phyloP scores from a whole-genome alignment of 768 basidiomycete species.

The Vararia minispora region DNA sequence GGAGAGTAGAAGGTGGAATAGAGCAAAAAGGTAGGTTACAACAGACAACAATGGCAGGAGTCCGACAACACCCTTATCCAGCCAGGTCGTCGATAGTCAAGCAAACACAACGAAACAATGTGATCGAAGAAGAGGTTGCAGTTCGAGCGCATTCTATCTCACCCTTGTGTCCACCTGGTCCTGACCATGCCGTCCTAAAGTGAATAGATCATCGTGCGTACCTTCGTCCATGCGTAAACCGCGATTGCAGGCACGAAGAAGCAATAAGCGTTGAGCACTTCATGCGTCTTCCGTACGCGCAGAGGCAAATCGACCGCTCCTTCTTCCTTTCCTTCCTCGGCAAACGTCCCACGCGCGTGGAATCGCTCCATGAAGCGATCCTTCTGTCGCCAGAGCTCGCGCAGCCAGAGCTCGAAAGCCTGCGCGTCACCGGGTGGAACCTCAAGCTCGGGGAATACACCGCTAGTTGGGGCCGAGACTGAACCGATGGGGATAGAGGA shows the following conservation, averaged over 20 bases:
- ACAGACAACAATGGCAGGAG: too few species aligned
- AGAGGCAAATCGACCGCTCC: constrained; percentile 45
- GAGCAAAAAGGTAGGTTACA: too few species aligned
- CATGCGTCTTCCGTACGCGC: constrained; percentile 38
- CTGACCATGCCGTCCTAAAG: too few species aligned
- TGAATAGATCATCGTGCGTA: too few species aligned
- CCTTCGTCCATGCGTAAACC: constrained; percentile 32
- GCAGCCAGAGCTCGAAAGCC: constrained; percentile 75
- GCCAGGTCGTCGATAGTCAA: too few species aligned
- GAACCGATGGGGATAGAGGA: constrained; percentile 59
- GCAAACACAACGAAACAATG: too few species aligned
- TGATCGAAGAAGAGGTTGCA: too few species aligned
- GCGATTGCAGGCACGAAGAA: constrained; percentile 52
- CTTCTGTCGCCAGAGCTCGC: constrained; percentile 75
- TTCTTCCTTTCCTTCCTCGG: constrained; percentile 14
- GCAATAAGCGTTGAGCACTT: constrained; percentile 57
- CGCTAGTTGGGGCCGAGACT: constrained; percentile 24
- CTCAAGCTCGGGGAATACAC: constrained; percentile 22
- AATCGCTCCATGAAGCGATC: constrained; percentile 68
- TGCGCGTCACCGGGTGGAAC: constrained; percentile 23
- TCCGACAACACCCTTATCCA: too few species aligned
- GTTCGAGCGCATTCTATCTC: too few species aligned
- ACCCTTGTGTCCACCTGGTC: too few species aligned
- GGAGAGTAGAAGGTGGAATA: too few species aligned
- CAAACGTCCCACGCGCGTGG: constrained; percentile 40